Evolutionary conservation across 495 filamentous ascomycete species (phyloP).

Genomic region (Collariella sp.): DNA sequence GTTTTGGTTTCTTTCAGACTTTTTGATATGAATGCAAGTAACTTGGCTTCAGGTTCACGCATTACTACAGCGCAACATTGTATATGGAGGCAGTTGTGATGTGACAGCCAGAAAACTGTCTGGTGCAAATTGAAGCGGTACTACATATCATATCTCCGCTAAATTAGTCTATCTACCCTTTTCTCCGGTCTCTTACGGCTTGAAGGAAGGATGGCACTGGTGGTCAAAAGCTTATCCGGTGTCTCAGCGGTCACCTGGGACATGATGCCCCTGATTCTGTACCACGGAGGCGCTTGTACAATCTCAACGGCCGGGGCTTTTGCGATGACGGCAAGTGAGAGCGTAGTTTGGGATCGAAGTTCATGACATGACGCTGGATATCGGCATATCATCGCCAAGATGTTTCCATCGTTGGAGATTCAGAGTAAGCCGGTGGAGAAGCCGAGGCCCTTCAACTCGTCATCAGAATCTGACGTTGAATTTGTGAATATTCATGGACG

Average conservation of each 20-base stretch:
- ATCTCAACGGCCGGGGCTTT: background rate
- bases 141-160: background rate
- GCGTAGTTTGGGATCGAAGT: background rate
- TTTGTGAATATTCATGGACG: too few species aligned
- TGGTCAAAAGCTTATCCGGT: background rate
- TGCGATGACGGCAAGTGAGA: background rate
- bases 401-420: background rate
- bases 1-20: too few species aligned
- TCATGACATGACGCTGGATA: background rate
- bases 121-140: background rate
- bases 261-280: background rate
- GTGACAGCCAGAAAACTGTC: background rate
- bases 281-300: constrained; percentile 1
- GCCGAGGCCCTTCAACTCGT: too few species aligned
- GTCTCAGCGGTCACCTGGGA: too few species aligned
- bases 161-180: background rate
- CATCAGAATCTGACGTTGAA: background rate
- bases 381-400: background rate
- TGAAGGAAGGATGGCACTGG: too few species aligned
- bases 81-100: background rate
- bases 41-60: background rate
- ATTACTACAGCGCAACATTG: background rate
- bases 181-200: background rate
- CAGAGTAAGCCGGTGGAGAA: background rate
- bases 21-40: background rate